Evolutionary conservation across 768 basidiomycete genomes (phyloP), one percentile per base, ranked within the genome.

Genomic region (Sarcomyxa edulis): DNA sequence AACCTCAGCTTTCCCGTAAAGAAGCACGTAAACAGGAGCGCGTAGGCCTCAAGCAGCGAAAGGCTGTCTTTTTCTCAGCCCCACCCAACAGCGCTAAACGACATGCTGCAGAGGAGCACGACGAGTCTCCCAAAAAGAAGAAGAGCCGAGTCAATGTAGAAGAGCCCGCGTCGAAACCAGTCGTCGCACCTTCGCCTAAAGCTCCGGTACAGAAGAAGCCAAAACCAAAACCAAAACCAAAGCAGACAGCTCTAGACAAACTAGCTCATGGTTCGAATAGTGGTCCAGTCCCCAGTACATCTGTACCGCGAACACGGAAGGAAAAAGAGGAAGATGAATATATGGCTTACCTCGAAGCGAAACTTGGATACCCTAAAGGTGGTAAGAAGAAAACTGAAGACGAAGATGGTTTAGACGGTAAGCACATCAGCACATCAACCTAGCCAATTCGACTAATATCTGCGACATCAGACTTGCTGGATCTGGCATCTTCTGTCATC

Each of bases 321-420:
- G 75, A 88, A 44, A 60, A 68, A 21, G 72, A 84, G 23, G 94
- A 98, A 49, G 92, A 94, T 51, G 71, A 73, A 0, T 90, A 94
- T 53, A 96, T 97, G 30, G 72, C 79, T 0, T 81, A 85, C 60
- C 63, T 96, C 8, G 94, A 97, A 57, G 66, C 72, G 0, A 84
- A 81, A 56, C 71, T 96, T 12, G 81, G 86, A 3, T 67, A 81
- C 49, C 35, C 57, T 24, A 63, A 71, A 41, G 53, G 62, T 31
- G 58, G 66, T 40, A 62, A 65, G 37, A 69, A 71, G 45, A 71
- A 57, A 12, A 67, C 60, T 18, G 64, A 60, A 0, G 54, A 69
- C 23, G 82, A 79, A 26, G 94, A 97, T 58, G 93, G 91, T 4
- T 62, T 96, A 11, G 88, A 84, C 50, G 94, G 94, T 91, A 52